Percentiles rank a stretch among this genome's conserved stretches.
These are phyloP conservation scores for Carpinus viminea DNA, from an alignment of 306 rosid species.

Conservation along the genomic window DNA sequence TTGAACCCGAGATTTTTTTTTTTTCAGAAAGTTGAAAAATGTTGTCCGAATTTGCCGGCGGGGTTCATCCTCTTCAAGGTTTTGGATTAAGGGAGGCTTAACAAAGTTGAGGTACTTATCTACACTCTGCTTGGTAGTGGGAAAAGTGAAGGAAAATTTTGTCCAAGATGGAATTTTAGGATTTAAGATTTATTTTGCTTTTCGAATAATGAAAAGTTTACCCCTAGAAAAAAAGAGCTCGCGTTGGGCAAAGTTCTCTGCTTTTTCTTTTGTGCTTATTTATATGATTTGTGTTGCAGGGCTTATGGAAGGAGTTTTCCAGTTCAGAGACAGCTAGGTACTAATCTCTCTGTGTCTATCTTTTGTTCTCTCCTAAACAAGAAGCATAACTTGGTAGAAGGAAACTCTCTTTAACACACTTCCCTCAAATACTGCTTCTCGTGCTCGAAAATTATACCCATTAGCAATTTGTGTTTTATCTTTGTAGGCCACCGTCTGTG, in stretches of 20 bases:
- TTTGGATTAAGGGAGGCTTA: constrained; percentile 74
- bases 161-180: neutral
- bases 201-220: neutral
- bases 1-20: neutral
- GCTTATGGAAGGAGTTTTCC: constrained; percentile 61
- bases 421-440: neutral
- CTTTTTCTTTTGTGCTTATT: neutral
- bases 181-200: neutral
- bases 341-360: neutral
- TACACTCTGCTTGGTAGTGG: neutral
- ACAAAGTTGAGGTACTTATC: constrained; percentile 66
- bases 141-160: neutral
- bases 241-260: neutral
- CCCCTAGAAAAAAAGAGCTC: neutral
- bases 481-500: too few relatives aligned
- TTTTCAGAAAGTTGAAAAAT: constrained; percentile 37
- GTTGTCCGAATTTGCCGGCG: constrained; percentile 72
- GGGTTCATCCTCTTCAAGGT: constrained; percentile 85
- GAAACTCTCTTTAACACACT: neutral
- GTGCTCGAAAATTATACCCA: neutral
- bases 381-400: neutral
- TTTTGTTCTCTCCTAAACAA: neutral
- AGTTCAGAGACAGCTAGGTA: constrained; percentile 78
- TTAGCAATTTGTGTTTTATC: neutral
- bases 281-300: constrained; percentile 39